Conservation (phyloP, 805 yeast species). For the Novakomyces olei region DNA sequence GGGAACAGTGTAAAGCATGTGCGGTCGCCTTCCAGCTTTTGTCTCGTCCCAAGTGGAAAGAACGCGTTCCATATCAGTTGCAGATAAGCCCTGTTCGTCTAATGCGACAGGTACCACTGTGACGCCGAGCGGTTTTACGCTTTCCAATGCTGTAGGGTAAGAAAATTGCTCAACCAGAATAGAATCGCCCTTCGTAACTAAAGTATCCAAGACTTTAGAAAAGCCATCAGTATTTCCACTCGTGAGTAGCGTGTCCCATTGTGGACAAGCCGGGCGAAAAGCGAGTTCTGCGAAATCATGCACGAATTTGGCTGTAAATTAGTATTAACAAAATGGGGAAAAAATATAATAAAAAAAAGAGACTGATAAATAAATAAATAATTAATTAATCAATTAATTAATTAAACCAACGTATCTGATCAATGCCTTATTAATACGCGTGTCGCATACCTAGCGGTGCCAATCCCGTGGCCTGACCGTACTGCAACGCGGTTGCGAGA, state of each 20-base stretch:
- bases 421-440: not conserved
- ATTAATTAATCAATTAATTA: no score
- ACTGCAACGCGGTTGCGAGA: conserved; percentile 70
- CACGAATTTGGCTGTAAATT: no score
- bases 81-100: conserved; percentile 42
- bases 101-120: conserved; percentile 41
- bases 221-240: conserved; percentile 82
- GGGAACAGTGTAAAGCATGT: conserved; percentile 68
- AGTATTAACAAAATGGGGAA: conserved; percentile 6
- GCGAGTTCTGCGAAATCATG: no score
- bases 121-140: conserved; percentile 40
- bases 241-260: conserved; percentile 53
- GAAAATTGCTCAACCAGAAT: conserved; percentile 58
- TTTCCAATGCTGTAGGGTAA: conserved; percentile 51
- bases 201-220: conserved; percentile 63
- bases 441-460: conserved; percentile 29
- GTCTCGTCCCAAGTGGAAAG: conserved; percentile 42
- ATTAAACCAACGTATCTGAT: not conserved
- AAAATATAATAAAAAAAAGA: not conserved
- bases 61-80: conserved; percentile 30
- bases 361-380: not conserved
- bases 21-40: conserved; percentile 41
- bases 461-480: conserved; percentile 70
- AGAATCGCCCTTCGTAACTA: conserved; percentile 43
- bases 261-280: conserved; percentile 32